Percentiles rank a stretch among this genome's conserved stretches.
phyloP scores from a whole-genome alignment of 2,329 filamentous ascomycete genomes.

The Lecanicillium sp. region DNA sequence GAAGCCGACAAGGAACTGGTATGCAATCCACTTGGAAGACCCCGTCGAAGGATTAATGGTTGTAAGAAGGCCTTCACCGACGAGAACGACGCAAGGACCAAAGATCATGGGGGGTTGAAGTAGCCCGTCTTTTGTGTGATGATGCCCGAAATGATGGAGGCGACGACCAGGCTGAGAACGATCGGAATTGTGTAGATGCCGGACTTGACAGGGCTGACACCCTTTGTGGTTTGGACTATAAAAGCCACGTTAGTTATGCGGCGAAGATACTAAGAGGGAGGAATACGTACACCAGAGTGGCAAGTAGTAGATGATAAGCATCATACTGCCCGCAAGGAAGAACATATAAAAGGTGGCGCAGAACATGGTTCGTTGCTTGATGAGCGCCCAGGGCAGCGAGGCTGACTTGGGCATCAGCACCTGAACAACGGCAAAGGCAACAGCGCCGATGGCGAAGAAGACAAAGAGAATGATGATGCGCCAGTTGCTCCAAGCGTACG shows the following conservation, averaged over 20 bases:
- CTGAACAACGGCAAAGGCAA: conserved; percentile 44
- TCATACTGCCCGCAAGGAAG: conserved; percentile 41
- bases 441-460: conserved; percentile 36
- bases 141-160: conserved; percentile 39
- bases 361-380: conserved; percentile 47
- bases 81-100: conserved; percentile 39
- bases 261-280: background rate
- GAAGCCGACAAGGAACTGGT: conserved; percentile 50
- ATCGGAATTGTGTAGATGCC: conserved; percentile 51
- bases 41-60: conserved; percentile 41
- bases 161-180: conserved; percentile 46
- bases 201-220: conserved; percentile 42
- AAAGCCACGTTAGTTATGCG: background rate
- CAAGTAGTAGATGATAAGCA: conserved; percentile 46
- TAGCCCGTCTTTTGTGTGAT: conserved; percentile 49
- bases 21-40: conserved; percentile 50
- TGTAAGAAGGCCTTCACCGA: conserved; percentile 50
- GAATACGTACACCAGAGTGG: conserved; percentile 45
- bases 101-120: conserved; percentile 50
- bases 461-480: conserved; percentile 47
- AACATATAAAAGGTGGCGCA: conserved; percentile 38
- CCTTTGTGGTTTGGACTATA: conserved; percentile 48
- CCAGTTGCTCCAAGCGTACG: conserved; percentile 43
- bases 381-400: conserved; percentile 46
- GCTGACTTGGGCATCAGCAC: conserved; percentile 46